phyloP scores from a whole-genome alignment of 164 flowering plant species.

The Vitis rotundifolia region DNA sequence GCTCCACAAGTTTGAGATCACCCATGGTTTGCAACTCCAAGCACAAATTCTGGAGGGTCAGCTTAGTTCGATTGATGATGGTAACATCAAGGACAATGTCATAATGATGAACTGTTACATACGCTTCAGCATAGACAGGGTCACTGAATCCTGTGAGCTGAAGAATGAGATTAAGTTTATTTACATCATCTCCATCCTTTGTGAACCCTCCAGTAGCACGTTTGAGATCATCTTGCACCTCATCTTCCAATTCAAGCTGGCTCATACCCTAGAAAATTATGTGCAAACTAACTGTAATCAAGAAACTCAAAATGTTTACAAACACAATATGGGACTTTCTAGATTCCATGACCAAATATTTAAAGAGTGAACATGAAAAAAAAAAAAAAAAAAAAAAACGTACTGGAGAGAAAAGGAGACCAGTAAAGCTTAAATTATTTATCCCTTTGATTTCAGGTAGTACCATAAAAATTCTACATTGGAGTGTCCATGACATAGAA shows the following conservation, averaged over 20 bases:
- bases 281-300: too few species aligned
- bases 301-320: too few species aligned
- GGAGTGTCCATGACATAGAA: too few species aligned
- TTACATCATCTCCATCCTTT: slow-evolving; percentile 85
- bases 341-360: too few species aligned
- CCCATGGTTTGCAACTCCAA: slow-evolving; percentile 99
- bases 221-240: slow-evolving; percentile 96
- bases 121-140: slow-evolving; percentile 99
- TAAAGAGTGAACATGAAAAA: too few species aligned
- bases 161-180: slow-evolving; percentile 88
- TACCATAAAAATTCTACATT: too few species aligned
- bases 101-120: slow-evolving; percentile 96
- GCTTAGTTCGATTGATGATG: slow-evolving; percentile 88
- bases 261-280: slow-evolving; percentile 80
- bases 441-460: too few species aligned
- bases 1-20: slow-evolving; percentile 96
- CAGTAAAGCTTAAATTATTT: too few species aligned
- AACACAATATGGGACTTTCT: too few species aligned
- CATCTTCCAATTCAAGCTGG: slow-evolving; percentile 98
- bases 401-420: too few species aligned
- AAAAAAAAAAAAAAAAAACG: too few species aligned
- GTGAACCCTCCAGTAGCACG: slow-evolving; percentile 97
- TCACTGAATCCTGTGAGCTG: slow-evolving; percentile 98
- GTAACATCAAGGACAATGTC: slow-evolving; percentile 98
- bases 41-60: slow-evolving; percentile 94